Evolutionary conservation across 2,329 filamentous ascomycete species (phyloP), one percentile per base, ranked within the genome.

Genomic region (Phoma sp.): DNA sequence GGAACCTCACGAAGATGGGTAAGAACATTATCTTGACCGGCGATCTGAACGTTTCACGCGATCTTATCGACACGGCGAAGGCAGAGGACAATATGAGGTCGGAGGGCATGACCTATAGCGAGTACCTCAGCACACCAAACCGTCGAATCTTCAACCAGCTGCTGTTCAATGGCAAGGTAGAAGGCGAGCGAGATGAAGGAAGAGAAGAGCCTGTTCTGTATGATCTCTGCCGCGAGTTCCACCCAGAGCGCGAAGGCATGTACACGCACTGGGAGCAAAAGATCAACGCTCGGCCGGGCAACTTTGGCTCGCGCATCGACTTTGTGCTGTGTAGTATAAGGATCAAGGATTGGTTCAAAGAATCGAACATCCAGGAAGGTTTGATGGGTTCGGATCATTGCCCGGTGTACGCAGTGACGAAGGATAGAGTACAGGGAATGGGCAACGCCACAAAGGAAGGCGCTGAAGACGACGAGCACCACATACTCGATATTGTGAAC

Each of bases 181-280:
- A 84, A 9, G 87, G 87, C 0, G 77, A 84, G 29, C 83, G 86
- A 53, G 91, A 95, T 54, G 78, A 87, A 64, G 87, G 85, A 0
- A 82, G 89, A 60, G 88, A 93, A 69, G 65, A 81, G 11, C 85
- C 91, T 2, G 84, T 93, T 1, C 78, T 98, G 33, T 91, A 89
- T 83, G 95, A 99, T 76, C 80, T 96, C 15, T 93, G 90, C 64
- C 85, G 95, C 42, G 84, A 84, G 21, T 96, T 93, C 68, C 90
- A 97, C 68, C 89, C 91, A 0, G 77, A 80, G n/a, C 84, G 95
- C 32, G 80, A 81, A 57, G 92, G 92, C 56, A 98, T 99, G 95
- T 98, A 92, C 73, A 98, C 95, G 0, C 96, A 93, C 73, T 98
- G 93, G 93, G 92, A 98, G 60, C 93, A 91, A 43, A 93, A 90